Evolutionary conservation across 768 basidiomycete genomes (phyloP), one percentile per base, ranked within the genome.

Genomic region (Mycena rebaudengoi): DNA sequence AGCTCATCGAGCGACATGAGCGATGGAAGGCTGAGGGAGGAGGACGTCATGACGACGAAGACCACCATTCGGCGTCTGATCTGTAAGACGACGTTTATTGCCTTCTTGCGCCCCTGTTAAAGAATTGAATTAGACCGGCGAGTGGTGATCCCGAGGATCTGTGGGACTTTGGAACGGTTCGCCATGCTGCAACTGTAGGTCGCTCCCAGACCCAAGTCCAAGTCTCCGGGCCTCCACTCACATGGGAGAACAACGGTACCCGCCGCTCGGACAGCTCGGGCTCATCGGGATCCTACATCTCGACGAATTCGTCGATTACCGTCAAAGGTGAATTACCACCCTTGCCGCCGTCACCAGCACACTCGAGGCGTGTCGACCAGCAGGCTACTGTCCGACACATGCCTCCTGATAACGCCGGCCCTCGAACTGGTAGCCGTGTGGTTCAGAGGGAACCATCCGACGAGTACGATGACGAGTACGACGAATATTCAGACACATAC

Each of bases 101-200:
- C 50, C 44, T 60, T 50, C 56, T 56, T 39, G 29, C 43, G 46
- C 53, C 29, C 40, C 28, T 49, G 58, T 35, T 29, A 45, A 52
- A 67, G 54, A 11, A n/a, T 51, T 12, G 28, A 32, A 28, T 35
- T 63, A 91, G 89, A 48, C 81, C 82, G 49, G 74, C 79, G 13
- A 81, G 81, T 56, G 84, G 82, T 35, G 91, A 92, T 68, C 82
- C 85, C 3, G 93, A 94, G 53, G 95, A 96, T 66, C 79, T 98
- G 32, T 99, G 97, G 97, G 97, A 99, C 74, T 98, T 98, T 77
- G 97, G 97, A 14, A 99, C 97, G 8, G 91, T 99, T 45, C 91
- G 94, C 59, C 90, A 95, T 70, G 86, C 86, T 41, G 81, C 78
- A 20, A 93, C 93, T 16, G 83, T 94, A 45, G 92, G 92, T n/a